Percentiles rank a stretch among this genome's conserved stretches.
phyloP scores from a whole-genome alignment of 148 eudicot species.

The Persicaria maculosa region DNA sequence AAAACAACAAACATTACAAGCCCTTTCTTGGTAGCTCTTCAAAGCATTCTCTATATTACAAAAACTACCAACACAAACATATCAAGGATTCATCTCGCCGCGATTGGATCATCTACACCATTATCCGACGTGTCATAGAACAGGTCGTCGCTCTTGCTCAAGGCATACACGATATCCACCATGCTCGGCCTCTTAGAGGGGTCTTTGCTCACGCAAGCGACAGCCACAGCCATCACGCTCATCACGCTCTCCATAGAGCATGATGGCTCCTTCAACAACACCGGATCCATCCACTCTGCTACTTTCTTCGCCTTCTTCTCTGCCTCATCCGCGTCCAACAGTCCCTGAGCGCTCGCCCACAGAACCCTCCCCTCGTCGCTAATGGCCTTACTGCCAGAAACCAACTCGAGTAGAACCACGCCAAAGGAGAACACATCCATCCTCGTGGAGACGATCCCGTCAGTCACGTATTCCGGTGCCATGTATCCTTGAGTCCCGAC shows the following conservation, averaged over 20 bases:
- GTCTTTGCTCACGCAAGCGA: slow-evolving; percentile 59
- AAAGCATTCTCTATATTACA: slow-evolving; percentile 2
- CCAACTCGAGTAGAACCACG: slow-evolving; percentile 74
- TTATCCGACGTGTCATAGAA: slow-evolving; percentile 47
- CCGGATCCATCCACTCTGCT: slow-evolving; percentile 45
- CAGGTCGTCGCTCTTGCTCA: slow-evolving; percentile 77
- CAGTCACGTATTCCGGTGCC: slow-evolving; percentile 76
- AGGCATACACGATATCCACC: slow-evolving; percentile 84
- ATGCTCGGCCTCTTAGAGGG: slow-evolving; percentile 69
- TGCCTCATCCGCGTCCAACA: slow-evolving; percentile 38
- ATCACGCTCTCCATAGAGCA: slow-evolving; percentile 44
- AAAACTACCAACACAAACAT: slow-evolving; percentile 6
- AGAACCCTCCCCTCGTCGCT: slow-evolving; percentile 52
- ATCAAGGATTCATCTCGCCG: slow-evolving; percentile 7
- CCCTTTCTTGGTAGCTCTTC: not conserved
- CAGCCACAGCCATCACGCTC: slow-evolving; percentile 47
- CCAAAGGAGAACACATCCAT: slow-evolving; percentile 88
- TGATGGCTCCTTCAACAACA: slow-evolving; percentile 33
- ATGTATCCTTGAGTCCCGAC: slow-evolving; percentile 98
- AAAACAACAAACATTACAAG: not conserved
- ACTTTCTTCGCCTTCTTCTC: slow-evolving; percentile 33
- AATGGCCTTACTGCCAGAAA: slow-evolving; percentile 63
- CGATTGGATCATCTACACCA: slow-evolving; percentile 13
- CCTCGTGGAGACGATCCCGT: slow-evolving; percentile 79
- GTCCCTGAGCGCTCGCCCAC: slow-evolving; percentile 33